Base-by-base conservation (phyloP, 1,139 yeast genomes). In the Yarrowia galli region DNA sequence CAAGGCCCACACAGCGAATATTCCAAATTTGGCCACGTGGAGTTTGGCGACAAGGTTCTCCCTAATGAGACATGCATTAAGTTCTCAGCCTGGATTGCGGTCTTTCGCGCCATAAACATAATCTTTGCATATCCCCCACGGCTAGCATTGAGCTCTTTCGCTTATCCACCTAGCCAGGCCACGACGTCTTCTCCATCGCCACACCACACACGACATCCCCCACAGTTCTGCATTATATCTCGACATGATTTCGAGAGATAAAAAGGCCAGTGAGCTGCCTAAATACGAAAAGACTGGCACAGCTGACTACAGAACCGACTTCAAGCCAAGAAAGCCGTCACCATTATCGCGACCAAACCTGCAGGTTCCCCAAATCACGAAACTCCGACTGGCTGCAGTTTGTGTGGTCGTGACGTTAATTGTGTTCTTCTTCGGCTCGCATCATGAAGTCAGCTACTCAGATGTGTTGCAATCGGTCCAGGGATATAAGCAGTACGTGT, bases 31-130 rank as follows among this genome's bases (percentile, higher is more conserved):
- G 61, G 48, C 61, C 61, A 54, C 61, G 61, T 54, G 61, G 61
- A 54, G 61, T 54, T 25, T 35, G 46, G 36, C 13, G 23, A 40
- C 61, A 23, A 54, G 48, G 61, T 54, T 54, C 28, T 9, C 20
- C n/a, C 36, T 54, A 4, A 25, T 54, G 36, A 40, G 61, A 40
- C 61, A 23, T 40, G 48, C 61, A 40, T 54, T 54, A 54, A 40
- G 61, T 54, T 54, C 61, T 54, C 61, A 54, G 61, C 61, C 61
- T 54, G 61, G 61, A 54, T 54, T 54, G 61, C 61, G 61, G 61
- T 40, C 61, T 54, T 54, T 54, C 61, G 61, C 38, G 61, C 61
- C 61, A 54, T 54, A 54, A 54, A 54, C 61, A 40, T 54, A n/a
- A n/a, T 36, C 15, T 36, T 25, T 54, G 61, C 61, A 54, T 38